Base-by-base conservation (phyloP, 2,329 filamentous ascomycete genomes). In the Cadophora sp. region DNA sequence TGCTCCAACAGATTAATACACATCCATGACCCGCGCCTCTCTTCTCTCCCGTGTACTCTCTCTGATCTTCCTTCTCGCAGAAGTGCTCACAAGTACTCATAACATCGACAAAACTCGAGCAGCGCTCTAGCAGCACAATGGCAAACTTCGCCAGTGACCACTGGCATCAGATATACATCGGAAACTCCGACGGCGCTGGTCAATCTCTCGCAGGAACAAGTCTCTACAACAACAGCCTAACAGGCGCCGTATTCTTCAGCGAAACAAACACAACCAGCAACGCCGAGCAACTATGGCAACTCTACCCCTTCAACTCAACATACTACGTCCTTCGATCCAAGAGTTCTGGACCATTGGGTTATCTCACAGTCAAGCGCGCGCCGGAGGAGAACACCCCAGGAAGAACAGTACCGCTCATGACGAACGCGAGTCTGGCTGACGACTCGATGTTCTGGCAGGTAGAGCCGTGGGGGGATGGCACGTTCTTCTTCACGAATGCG, bases 391-490 rank as follows among this genome's bases (percentile, higher is more conserved):
- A 56, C 3, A 71, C 66, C 4, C 64, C 65, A 11, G 70, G 68
- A 5, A 48, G 43, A n/a, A 70, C 68, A 4, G 56, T 67, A 9
- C 65, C 67, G 8, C 27, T 33, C 7, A 68, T 69, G 65, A 24
- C 33, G n/a, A 69, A 69, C 33, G 36, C 47, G 14, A 64, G 63
- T 5, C 39, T 66, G 16, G 36, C 59, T 3, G 69, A 72, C 41
- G 45, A 59, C 30, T 62, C 56, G n/a, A 69, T 69, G 51, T 70
- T 66, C 53, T 71, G 70, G 70, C 43, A 62, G n/a, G 64, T 71
- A 36, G 30, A 22, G 2, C 67, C 69, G 4, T 72, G 70, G 70
- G 65, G 64, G 6, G 69, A 72, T 64, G 70, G 70, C 1, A 71
- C 68, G 1, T 72, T 68, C 36, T 72, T 41, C 30, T 41, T 72